phyloP scores from a whole-genome alignment of 306 rosid species.

The Lagenaria siceraria region DNA sequence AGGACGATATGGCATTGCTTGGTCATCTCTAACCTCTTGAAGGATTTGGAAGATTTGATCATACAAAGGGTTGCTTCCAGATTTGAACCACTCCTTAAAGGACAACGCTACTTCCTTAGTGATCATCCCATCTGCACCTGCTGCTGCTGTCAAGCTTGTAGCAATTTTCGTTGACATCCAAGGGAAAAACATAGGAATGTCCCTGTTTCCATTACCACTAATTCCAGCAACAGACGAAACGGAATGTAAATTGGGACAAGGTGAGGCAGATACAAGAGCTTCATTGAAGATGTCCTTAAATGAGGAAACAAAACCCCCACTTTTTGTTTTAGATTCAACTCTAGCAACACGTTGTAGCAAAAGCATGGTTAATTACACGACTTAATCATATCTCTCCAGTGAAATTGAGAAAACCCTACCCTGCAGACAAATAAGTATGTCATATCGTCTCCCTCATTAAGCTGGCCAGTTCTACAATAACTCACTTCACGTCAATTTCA shows the following conservation, averaged over 20 bases:
- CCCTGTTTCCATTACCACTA: neutral
- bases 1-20: slow-evolving; percentile 8
- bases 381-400: neutral
- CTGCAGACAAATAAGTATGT: neutral
- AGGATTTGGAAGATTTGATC: slow-evolving; percentile 40
- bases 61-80: slow-evolving; percentile 13
- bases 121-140: neutral
- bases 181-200: neutral
- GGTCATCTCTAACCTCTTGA: neutral
- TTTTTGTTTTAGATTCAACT: slow-evolving; percentile 1
- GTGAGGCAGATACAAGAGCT: neutral
- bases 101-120: slow-evolving; percentile 17
- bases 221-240: neutral
- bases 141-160: neutral
- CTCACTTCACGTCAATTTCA: neutral
- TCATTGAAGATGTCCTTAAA: slow-evolving; percentile 1
- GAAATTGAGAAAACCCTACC: neutral
- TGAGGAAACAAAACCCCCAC: neutral
- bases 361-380: slow-evolving; percentile 1
- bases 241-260: neutral
- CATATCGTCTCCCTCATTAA: neutral
- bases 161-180: neutral
- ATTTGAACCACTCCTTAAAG: slow-evolving; percentile 53
- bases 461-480: neutral
- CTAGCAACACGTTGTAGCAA: neutral